phyloP scores from a whole-genome alignment of 2,329 filamentous ascomycete genomes.

The Epichloe elymi region DNA sequence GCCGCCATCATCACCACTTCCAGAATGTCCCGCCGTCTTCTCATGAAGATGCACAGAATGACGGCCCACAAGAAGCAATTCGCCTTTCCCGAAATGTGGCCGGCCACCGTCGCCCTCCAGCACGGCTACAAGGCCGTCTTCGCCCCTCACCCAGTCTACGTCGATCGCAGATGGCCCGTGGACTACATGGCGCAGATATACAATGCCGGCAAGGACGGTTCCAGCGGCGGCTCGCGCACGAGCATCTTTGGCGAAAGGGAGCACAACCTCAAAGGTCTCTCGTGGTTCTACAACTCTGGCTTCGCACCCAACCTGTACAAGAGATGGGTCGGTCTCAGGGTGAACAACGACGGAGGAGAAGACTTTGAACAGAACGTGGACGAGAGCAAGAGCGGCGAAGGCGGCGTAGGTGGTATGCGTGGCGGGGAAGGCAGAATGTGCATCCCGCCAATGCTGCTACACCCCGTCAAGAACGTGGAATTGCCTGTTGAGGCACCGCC shows the following conservation, averaged over 20 bases:
- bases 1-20: slow-evolving; percentile 82
- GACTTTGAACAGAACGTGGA: slow-evolving; percentile 54
- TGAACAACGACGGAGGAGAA: slow-evolving; percentile 68
- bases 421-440: slow-evolving; percentile 79
- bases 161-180: slow-evolving; percentile 76
- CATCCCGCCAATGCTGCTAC: slow-evolving; percentile 74
- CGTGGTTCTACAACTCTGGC: slow-evolving; percentile 82
- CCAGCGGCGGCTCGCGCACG: slow-evolving; percentile 58
- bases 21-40: slow-evolving; percentile 65
- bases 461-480: slow-evolving; percentile 72
- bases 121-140: slow-evolving; percentile 90
- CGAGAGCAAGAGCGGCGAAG: slow-evolving; percentile 33
- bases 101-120: slow-evolving; percentile 72
- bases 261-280: slow-evolving; percentile 75
- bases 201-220: slow-evolving; percentile 66
- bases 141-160: slow-evolving; percentile 76
- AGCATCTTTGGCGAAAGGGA: slow-evolving; percentile 73
- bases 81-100: slow-evolving; percentile 97
- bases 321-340: slow-evolving; percentile 72
- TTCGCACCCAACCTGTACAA: slow-evolving; percentile 74
- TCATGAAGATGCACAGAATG: slow-evolving; percentile 82
- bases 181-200: slow-evolving; percentile 65
- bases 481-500: slow-evolving; percentile 47
- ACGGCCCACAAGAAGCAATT: slow-evolving; percentile 74
- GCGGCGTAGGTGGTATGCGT: slow-evolving; percentile 38